phyloP scores from a whole-genome alignment of 306 rosid species.

The Quercus gilva region DNA sequence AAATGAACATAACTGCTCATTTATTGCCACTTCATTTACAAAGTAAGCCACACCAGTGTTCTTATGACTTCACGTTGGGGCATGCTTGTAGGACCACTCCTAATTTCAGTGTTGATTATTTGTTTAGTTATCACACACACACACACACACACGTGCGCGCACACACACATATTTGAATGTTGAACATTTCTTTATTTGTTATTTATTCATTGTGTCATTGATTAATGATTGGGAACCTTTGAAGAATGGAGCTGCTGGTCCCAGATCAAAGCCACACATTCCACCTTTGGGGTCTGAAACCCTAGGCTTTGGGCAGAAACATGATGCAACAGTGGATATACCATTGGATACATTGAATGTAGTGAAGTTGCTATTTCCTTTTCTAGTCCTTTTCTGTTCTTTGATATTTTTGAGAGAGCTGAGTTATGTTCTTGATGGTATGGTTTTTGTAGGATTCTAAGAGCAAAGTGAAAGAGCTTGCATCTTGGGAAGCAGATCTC shows the following conservation, averaged over 20 bases:
- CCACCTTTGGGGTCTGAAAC: slow-evolving; percentile 63
- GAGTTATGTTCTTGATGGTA: slow-evolving; percentile 16
- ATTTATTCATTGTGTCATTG: background rate
- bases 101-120: background rate
- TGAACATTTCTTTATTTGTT: background rate
- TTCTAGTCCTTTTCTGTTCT: background rate
- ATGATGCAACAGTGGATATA: slow-evolving; percentile 90
- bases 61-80: background rate
- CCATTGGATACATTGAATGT: slow-evolving; percentile 79
- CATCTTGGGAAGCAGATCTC: slow-evolving; percentile 90
- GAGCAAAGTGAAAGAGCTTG: slow-evolving; percentile 78
- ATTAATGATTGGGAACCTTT: background rate
- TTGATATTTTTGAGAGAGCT: slow-evolving; percentile 20
- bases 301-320: slow-evolving; percentile 77
- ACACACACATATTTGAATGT: background rate
- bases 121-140: background rate
- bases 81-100: background rate
- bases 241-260: slow-evolving; percentile 67
- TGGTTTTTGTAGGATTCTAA: slow-evolving; percentile 62
- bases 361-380: slow-evolving; percentile 19
- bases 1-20: background rate
- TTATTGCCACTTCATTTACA: background rate
- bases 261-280: slow-evolving; percentile 70
- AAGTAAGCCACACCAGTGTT: background rate
- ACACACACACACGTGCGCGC: accelerated